Evolutionary conservation across 768 basidiomycete genomes (phyloP).

Genomic region (Mycena belliarum): DNA sequence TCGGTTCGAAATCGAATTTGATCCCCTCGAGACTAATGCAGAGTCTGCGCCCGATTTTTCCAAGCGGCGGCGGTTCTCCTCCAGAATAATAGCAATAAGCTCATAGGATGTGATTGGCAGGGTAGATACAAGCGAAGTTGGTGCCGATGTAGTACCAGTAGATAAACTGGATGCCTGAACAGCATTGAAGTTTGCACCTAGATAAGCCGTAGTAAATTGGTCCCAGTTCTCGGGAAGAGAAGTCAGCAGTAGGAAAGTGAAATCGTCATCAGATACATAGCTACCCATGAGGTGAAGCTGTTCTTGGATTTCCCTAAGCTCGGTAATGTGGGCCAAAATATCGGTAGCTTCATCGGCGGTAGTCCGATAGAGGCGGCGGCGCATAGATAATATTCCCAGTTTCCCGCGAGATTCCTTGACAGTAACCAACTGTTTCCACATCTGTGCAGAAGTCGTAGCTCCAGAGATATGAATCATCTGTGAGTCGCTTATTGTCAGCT

Average conservation of each 20-base stretch:
- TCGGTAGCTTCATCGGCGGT: slow-evolving; percentile 1
- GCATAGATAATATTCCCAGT: slow-evolving; percentile 1
- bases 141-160: neutral
- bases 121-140: neutral
- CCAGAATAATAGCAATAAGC: neutral
- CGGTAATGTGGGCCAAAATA: neutral
- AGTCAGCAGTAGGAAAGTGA: neutral
- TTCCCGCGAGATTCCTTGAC: slow-evolving; percentile 5
- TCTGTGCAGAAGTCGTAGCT: neutral
- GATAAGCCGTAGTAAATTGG: neutral
- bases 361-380: slow-evolving; percentile 2
- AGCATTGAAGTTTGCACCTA: neutral
- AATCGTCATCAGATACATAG: neutral
- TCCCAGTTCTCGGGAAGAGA: neutral
- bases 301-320: neutral
- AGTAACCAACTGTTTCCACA: neutral
- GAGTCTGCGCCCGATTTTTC: neutral
- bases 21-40: slow-evolving; percentile 1
- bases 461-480: slow-evolving; percentile 4
- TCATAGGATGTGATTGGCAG: neutral
- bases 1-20: slow-evolving; percentile 4
- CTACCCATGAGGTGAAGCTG: neutral
- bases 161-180: neutral
- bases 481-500: slow-evolving; percentile 6
- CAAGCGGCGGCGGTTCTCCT: neutral